Evolutionary conservation across 352 stramenopile genomes (phyloP).

Genomic region (Globisporangium nagaii): DNA sequence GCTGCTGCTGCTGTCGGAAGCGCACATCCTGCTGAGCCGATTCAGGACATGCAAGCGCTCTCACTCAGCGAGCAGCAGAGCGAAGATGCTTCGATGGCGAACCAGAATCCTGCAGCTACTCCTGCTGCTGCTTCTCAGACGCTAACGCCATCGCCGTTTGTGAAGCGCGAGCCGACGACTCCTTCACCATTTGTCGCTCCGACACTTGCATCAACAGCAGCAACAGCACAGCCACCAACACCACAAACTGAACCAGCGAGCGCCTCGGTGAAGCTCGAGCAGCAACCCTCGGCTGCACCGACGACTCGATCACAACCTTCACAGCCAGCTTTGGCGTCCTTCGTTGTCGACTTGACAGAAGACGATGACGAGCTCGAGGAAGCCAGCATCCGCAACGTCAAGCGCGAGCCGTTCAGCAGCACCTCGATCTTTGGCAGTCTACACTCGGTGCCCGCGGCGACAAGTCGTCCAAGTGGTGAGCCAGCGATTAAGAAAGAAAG

Average conservation of each 20-base stretch:
- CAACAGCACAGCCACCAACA: neutral
- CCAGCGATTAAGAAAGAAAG: slow-evolving; percentile 4
- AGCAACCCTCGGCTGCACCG: neutral
- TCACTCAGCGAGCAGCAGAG: slow-evolving; percentile 13
- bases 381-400: slow-evolving; percentile 1
- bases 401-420: slow-evolving; percentile 7
- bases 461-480: neutral
- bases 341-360: slow-evolving; percentile 26
- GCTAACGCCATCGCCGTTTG: neutral
- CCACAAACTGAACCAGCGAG: neutral
- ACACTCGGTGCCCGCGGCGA: neutral
- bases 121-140: slow-evolving; percentile 8
- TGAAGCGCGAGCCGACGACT: neutral
- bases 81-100: neutral
- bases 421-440: neutral
- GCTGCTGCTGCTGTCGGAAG: neutral
- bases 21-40: neutral
- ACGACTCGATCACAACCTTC: no score
- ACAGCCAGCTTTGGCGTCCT: neutral
- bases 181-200: neutral
- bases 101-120: neutral
- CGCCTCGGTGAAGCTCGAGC: neutral
- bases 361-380: slow-evolving; percentile 10
- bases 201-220: neutral
- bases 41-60: slow-evolving; percentile 8